Percentiles rank a stretch among this genome's conserved stretches.
These are phyloP conservation scores for Amanita molliuscula DNA, from an alignment of 768 basidiomycete species.

Conservation along the genomic window DNA sequence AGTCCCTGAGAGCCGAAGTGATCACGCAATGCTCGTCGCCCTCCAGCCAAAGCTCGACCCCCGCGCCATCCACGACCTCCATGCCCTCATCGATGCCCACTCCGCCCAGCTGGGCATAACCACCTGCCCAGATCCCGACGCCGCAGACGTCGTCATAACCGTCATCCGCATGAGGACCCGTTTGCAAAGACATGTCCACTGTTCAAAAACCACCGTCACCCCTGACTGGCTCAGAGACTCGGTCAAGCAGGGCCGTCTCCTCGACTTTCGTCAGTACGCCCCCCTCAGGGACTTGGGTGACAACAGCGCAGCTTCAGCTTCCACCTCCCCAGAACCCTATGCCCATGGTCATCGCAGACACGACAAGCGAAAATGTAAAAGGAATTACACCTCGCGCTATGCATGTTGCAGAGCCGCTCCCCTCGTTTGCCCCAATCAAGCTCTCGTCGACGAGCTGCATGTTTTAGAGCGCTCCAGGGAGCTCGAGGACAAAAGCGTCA, in stretches of 20 bases:
- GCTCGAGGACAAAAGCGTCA: constrained; percentile 58
- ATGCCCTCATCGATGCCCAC: constrained; percentile 20
- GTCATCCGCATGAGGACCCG: constrained; percentile 55
- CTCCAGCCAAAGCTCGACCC: constrained; percentile 28
- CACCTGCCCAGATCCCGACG: constrained; percentile 27
- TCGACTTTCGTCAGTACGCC: constrained; percentile 47
- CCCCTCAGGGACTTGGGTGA: constrained; percentile 47
- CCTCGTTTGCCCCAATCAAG: constrained; percentile 60
- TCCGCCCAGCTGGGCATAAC: constrained; percentile 14
- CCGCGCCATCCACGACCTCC: constrained; percentile 24
- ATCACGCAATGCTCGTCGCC: constrained; percentile 21
- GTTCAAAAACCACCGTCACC: constrained; percentile 55
- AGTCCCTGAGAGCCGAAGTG: background rate
- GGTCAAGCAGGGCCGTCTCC: constrained; percentile 25
- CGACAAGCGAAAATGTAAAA: constrained; percentile 9
- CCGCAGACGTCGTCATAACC: constrained; percentile 61
- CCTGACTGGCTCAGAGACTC: constrained; percentile 66
- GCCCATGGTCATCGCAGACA: constrained; percentile 21
- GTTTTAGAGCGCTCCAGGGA: constrained; percentile 47
- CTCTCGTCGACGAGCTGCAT: constrained; percentile 44
- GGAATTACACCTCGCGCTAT: constrained; percentile 33
- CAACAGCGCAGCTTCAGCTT: too few species aligned
- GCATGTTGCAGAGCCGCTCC: constrained; percentile 58
- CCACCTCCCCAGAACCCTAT: too few species aligned
- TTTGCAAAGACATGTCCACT: constrained; percentile 64